These are phyloP conservation scores for Durio zibethinus DNA, from an alignment of 345 rosid genomes.

Conservation along the genomic window DNA sequence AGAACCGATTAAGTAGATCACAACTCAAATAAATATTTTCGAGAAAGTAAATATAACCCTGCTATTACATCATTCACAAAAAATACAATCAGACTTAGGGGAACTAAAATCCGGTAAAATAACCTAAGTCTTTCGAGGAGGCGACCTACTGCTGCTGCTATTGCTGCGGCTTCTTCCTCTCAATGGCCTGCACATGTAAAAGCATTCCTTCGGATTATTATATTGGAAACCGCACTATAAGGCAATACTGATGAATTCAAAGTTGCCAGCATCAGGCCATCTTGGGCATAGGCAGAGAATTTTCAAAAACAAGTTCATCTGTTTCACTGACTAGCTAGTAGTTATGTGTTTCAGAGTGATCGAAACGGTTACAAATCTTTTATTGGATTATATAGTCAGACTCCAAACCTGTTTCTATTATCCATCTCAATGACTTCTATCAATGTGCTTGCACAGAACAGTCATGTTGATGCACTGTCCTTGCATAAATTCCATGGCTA, in stretches of 20 bases:
- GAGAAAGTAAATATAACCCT: not conserved
- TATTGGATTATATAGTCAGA: not conserved
- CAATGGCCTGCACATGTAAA: constrained; percentile 53
- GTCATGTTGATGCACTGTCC: not conserved
- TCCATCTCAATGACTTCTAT: not conserved
- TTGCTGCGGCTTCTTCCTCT: constrained; percentile 81
- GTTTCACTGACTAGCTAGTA: not conserved
- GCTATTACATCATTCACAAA: not conserved
- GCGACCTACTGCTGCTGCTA: constrained; percentile 74
- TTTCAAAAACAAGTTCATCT: not conserved
- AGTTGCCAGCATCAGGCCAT: too few relatives aligned
- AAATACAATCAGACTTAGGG: not conserved
- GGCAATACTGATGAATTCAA: not conserved
- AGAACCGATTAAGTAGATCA: not conserved
- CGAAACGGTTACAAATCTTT: not conserved
- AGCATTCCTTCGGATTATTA: constrained; percentile 1
- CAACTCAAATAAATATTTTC: not conserved
- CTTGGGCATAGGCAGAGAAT: constrained; percentile 27
- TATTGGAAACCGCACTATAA: not conserved
- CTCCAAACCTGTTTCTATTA: not conserved
- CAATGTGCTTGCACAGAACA: not conserved
- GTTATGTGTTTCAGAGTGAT: not conserved
- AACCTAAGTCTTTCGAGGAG: constrained; percentile 42
- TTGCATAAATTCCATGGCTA: not conserved
- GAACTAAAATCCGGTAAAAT: not conserved